Conservation (phyloP, 208 protist species). For the Hexamita inflata region DNA sequence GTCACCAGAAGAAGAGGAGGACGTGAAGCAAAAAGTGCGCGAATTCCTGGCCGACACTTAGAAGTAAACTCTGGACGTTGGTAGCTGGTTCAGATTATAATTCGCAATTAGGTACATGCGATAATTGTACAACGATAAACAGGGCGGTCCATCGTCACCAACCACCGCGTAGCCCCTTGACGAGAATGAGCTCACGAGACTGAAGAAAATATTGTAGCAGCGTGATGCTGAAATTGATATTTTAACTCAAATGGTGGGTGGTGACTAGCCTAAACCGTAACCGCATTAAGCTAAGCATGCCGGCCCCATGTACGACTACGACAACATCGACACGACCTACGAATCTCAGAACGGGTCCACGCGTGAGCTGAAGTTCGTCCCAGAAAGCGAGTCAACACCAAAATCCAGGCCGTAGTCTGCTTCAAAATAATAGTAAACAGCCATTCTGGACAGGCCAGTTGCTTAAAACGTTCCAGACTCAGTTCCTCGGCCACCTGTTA, state of each 20-base stretch:
- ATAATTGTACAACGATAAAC: neutral
- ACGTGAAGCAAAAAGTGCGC: neutral
- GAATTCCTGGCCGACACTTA: neutral
- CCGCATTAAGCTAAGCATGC: neutral
- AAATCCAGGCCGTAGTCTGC: no score
- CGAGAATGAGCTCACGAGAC: neutral
- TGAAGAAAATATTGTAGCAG: slow-evolving; percentile 6
- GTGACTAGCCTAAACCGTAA: neutral
- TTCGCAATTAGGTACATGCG: neutral
- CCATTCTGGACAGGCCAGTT: no score
- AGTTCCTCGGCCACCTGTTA: no score
- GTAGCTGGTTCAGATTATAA: slow-evolving; percentile 10
- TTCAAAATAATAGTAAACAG: no score
- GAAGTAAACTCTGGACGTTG: slow-evolving; percentile 13
- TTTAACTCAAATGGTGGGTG: slow-evolving; percentile 17
- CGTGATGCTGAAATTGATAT: slow-evolving; percentile 29
- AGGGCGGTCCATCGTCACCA: neutral
- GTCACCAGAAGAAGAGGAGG: slow-evolving; percentile 1
- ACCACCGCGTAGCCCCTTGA: no score
- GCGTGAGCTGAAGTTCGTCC: no score
- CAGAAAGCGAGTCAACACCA: no score
- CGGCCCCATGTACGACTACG: slow-evolving; percentile 23
- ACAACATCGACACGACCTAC: slow-evolving; percentile 1
- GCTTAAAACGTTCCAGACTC: no score
- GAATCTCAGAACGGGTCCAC: no score